These are phyloP conservation scores for Candida sanyaensis DNA, from an alignment of 1,139 yeast species.

Conservation along the genomic window DNA sequence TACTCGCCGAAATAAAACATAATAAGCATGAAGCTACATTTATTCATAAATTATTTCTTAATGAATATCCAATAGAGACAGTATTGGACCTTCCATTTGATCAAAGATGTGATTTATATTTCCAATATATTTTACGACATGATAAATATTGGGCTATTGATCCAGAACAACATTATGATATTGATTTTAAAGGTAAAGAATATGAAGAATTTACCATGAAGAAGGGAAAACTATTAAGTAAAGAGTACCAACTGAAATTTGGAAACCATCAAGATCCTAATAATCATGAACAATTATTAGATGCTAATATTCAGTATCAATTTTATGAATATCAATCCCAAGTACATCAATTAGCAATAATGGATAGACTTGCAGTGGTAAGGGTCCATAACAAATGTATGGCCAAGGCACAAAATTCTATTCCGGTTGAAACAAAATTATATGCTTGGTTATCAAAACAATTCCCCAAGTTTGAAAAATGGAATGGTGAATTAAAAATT, in stretches of 20 bases:
- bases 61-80: not conserved
- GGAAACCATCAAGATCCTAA: not conserved
- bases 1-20: not conserved
- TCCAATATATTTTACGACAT: not conserved
- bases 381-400: slow-evolving; percentile 42
- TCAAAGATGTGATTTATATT: not conserved
- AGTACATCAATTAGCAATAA: slow-evolving; percentile 28
- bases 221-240: not conserved
- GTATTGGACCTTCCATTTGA: not conserved
- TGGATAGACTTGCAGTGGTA: slow-evolving; percentile 37
- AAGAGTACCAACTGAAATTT: not conserved
- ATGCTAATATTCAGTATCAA: not conserved
- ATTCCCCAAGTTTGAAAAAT: slow-evolving; percentile 44
- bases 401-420: slow-evolving; percentile 11
- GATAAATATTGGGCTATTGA: not conserved
- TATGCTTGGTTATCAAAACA: slow-evolving; percentile 48
- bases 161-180: not conserved
- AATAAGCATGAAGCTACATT: not conserved
- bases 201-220: not conserved
- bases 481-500: slow-evolving; percentile 40
- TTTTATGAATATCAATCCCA: not conserved
- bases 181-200: not conserved
- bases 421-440: slow-evolving; percentile 37
- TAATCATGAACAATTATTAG: not conserved
- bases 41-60: not conserved